These are phyloP conservation scores for Cryoendolithus antarcticus DNA, from an alignment of 2,329 filamentous ascomycete genomes.

Conservation along the genomic window DNA sequence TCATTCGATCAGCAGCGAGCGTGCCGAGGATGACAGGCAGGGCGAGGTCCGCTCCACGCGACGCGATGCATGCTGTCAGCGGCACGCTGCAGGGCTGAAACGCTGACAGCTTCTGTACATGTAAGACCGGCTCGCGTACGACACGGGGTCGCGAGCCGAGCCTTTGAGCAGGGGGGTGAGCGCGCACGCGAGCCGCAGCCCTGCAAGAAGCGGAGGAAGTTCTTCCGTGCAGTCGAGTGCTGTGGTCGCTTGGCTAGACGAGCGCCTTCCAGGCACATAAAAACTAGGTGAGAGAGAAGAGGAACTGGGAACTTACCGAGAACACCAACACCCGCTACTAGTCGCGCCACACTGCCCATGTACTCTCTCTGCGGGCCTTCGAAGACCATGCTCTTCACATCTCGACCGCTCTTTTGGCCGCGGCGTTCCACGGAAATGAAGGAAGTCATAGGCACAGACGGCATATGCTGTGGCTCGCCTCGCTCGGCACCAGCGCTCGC, in stretches of 20 bases:
- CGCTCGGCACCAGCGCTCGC: not conserved
- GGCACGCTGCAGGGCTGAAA: too few species aligned
- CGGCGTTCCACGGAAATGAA: slow-evolving; percentile 50
- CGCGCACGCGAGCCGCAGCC: not conserved
- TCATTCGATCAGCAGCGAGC: too few species aligned
- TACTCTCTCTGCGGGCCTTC: slow-evolving; percentile 78
- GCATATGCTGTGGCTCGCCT: slow-evolving; percentile 47
- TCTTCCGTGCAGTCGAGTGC: too few species aligned
- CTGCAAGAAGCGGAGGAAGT: too few species aligned
- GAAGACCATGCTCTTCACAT: slow-evolving; percentile 57
- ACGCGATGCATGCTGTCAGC: too few species aligned
- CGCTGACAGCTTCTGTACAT: too few species aligned
- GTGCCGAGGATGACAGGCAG: too few species aligned
- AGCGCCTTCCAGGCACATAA: not conserved
- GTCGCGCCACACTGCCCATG: slow-evolving; percentile 75
- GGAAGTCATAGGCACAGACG: slow-evolving; percentile 50
- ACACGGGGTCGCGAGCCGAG: not conserved
- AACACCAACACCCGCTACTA: slow-evolving; percentile 88
- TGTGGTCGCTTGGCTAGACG: too few species aligned
- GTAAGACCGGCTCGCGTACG: too few species aligned
- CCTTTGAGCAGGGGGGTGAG: not conserved
- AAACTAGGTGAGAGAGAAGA: not conserved
- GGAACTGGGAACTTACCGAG: slow-evolving; percentile 52
- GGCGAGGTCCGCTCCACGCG: too few species aligned
- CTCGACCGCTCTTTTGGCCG: slow-evolving; percentile 24